Percentiles rank a stretch among this genome's conserved stretches.
Conservation (phyloP, 768 basidiomycete genomes). For the Termitomyces sp. region DNA sequence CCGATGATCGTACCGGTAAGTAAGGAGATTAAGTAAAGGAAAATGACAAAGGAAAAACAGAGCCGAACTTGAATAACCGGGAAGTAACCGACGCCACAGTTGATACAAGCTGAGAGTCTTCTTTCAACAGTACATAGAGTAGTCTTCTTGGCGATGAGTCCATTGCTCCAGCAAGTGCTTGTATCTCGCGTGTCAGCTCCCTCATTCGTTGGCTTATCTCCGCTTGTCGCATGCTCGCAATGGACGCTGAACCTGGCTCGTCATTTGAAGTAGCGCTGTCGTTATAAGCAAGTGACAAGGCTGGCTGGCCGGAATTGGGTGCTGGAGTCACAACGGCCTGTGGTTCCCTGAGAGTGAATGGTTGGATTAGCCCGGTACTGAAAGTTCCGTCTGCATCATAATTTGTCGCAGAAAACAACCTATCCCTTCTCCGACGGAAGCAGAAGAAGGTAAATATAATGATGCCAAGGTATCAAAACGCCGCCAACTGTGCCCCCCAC, state of each 20-base stretch:
- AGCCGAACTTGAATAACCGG: too few species aligned
- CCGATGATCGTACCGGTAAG: too few species aligned
- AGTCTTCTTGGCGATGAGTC: not conserved
- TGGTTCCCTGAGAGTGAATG: not conserved
- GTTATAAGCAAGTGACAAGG: not conserved
- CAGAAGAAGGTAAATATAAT: constrained; percentile 2
- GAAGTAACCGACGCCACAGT: too few species aligned
- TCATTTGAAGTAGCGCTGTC: not conserved
- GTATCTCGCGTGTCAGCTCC: constrained; percentile 5
- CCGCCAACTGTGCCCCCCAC: constrained; percentile 11
- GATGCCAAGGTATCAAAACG: constrained; percentile 3
- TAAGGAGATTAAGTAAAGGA: too few species aligned
- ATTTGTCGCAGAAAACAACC: too few species aligned
- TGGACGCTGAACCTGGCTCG: not conserved
- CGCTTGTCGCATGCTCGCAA: constrained; percentile 2
- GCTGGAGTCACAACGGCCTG: too few species aligned
- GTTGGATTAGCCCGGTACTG: not conserved
- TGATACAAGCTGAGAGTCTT: too few species aligned
- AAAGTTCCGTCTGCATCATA: not conserved
- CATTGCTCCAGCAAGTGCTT: not conserved
- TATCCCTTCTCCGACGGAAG: too few species aligned
- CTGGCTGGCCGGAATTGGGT: not conserved
- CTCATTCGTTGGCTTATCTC: constrained; percentile 2
- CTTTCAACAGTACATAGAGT: not conserved
- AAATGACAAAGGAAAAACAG: too few species aligned